Conservation (phyloP, 2,329 filamentous ascomycete species). For the Ophiostoma angusticollis region DNA sequence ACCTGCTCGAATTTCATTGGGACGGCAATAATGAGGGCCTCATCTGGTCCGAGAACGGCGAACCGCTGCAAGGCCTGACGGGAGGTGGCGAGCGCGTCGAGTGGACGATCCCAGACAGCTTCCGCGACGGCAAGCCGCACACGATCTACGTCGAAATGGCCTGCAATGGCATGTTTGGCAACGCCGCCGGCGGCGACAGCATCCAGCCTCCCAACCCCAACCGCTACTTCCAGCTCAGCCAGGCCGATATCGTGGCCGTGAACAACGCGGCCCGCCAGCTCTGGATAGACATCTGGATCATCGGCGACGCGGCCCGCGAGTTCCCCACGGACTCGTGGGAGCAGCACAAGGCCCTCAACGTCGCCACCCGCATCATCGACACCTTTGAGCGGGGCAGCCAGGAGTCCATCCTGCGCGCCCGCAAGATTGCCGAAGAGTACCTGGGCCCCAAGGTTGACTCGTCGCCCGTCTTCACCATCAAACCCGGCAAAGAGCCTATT, state of each 20-base stretch:
- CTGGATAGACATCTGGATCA: conserved; percentile 91
- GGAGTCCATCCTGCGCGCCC: conserved; percentile 64
- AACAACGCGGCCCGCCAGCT: conserved; percentile 75
- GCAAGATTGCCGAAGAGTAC: conserved; percentile 73
- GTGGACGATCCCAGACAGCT: conserved; percentile 76
- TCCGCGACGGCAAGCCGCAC: conserved; percentile 76
- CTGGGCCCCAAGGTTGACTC: conserved; percentile 72
- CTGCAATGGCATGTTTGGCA: conserved; percentile 97
- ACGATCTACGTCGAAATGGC: conserved; percentile 96
- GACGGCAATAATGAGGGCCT: conserved; percentile 90
- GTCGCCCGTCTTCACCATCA: conserved; percentile 67
- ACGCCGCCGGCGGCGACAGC: conserved; percentile 63
- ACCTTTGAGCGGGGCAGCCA: conserved; percentile 70
- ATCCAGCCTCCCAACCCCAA: conserved; percentile 87
- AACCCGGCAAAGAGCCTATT: conserved; percentile 56
- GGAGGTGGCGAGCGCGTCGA: conserved; percentile 79
- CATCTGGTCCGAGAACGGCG: conserved; percentile 83
- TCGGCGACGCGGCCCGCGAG: conserved; percentile 81
- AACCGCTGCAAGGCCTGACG: conserved; percentile 80
- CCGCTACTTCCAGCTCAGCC: conserved; percentile 61
- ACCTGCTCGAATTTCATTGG: conserved; percentile 91
- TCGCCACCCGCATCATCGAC: conserved; percentile 82
- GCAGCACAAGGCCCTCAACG: conserved; percentile 70
- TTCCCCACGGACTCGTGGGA: conserved; percentile 83
- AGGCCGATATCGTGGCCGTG: conserved; percentile 78